Base-by-base conservation (phyloP, 2,329 filamentous ascomycete genomes). In the Pestalotiopsis sp. region DNA sequence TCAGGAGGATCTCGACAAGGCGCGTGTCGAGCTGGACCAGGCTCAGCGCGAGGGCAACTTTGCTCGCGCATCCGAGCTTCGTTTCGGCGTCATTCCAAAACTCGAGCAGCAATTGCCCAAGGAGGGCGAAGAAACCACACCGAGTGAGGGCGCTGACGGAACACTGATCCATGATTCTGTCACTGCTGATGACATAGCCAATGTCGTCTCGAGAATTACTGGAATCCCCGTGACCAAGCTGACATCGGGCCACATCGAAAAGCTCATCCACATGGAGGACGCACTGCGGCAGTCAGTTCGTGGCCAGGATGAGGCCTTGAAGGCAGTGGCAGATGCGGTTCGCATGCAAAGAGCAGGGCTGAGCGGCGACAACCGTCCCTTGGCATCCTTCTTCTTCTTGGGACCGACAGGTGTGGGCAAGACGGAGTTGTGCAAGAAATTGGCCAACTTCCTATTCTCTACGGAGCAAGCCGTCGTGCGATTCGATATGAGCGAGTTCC, bases 401-500 rank as follows among this genome's bases (percentile, higher is more conserved):
- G 96, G 96, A 0, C 96, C 96, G 4, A 98, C 96, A 0, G 96
- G 96, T 77, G 95, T 98, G 20, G 96, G 96, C 68, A 99, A 98
- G 84, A 99, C 96, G 3, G 95, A 98, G 78, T 89, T 98, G 1
- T 97, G 95, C 86, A 98, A 98, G 85, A 95, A 97, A 79, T 91
- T 99, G 74, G 96, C 96, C 1, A 88, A 88, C 68, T 98, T 98
- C 83, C 85, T 99, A 49, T 99, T 98, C 82, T 96, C 93, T 0
- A 97, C 94, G 1, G 93, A 97, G 75, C 90, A 90, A 36, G 95
- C 96, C 2, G 94, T 99, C 31, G 90, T 98, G 41, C 89, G 96
- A 41, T 98, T 98, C 80, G 96, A 98, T 80, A 98, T 98, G 96
- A 93, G 91, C 75, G 96, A 99, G 77, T 98, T 98, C 79, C 94